phyloP scores from a whole-genome alignment of 2,329 filamentous ascomycete species.

The Penicillium aurantiogriseum region DNA sequence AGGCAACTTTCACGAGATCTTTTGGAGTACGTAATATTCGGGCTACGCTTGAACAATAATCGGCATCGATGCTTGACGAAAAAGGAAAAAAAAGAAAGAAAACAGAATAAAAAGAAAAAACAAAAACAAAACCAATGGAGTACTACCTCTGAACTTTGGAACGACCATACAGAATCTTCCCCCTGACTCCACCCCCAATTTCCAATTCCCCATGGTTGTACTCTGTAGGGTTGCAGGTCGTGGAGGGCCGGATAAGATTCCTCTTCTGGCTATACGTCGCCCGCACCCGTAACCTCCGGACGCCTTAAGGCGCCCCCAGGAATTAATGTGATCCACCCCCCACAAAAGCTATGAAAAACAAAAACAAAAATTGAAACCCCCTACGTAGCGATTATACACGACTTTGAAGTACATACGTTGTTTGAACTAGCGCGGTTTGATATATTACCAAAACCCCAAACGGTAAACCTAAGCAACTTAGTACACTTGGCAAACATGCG shows the following conservation, averaged over 20 bases:
- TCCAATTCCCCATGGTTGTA: background rate
- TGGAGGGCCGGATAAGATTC: slow-evolving; percentile 8
- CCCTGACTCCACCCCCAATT: slow-evolving; percentile 2
- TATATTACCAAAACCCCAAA: background rate
- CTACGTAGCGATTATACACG: background rate
- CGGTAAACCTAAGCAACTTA: background rate
- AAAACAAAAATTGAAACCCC: background rate
- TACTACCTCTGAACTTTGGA: background rate
- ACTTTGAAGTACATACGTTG: background rate
- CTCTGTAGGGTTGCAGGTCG: background rate
- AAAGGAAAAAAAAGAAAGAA: background rate
- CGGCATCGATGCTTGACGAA: background rate
- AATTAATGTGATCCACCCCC: background rate
- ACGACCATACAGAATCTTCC: background rate
- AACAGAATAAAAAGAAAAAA: background rate
- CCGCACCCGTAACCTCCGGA: background rate
- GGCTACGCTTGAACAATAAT: background rate
- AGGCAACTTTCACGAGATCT: slow-evolving; percentile 1
- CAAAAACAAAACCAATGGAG: background rate
- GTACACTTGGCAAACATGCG: background rate
- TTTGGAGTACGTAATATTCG: background rate
- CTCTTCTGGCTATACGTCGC: background rate
- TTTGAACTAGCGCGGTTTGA: background rate
- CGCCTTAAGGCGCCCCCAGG: background rate
- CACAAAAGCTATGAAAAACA: background rate